phyloP scores from a whole-genome alignment of 1,284 basidiomycete species.

The Tylopilus sp. region DNA sequence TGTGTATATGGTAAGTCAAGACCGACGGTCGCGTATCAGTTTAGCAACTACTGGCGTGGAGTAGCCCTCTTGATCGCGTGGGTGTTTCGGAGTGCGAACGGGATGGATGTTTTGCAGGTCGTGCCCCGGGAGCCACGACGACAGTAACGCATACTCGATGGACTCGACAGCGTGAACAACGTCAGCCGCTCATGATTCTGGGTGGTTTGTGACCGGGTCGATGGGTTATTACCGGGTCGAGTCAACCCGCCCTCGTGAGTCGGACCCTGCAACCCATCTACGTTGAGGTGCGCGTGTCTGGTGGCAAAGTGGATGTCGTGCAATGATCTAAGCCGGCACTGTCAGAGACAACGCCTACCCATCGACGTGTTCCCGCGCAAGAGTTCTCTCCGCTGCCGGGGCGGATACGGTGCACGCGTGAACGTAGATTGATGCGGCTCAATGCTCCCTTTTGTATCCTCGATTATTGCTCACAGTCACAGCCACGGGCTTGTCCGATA shows the following conservation, averaged over 20 bases:
- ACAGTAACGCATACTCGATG: slow-evolving; percentile 38
- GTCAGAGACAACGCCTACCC: slow-evolving; percentile 65
- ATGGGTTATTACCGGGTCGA: slow-evolving; percentile 61
- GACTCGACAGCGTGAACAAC: slow-evolving; percentile 39
- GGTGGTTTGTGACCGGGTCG: slow-evolving; percentile 61
- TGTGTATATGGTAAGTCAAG: slow-evolving; percentile 32
- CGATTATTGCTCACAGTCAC: slow-evolving; percentile 5
- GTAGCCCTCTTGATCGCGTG: slow-evolving; percentile 29
- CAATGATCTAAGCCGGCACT: not conserved
- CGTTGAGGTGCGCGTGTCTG: slow-evolving; percentile 44
- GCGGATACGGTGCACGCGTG: slow-evolving; percentile 51
- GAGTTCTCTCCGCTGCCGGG: slow-evolving; percentile 46
- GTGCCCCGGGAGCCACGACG: slow-evolving; percentile 46
- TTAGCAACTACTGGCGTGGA: slow-evolving; percentile 36
- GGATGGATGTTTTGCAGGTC: slow-evolving; percentile 25
- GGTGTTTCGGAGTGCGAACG: not conserved
- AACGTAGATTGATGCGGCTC: slow-evolving; percentile 43
- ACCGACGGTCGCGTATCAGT: not conserved
- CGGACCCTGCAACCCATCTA: slow-evolving; percentile 58
- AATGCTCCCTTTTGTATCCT: not conserved
- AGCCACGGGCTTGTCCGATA: too few species aligned
- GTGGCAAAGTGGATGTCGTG: not conserved
- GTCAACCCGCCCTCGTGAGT: slow-evolving; percentile 51
- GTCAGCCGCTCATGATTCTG: slow-evolving; percentile 44
- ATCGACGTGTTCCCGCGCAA: slow-evolving; percentile 51